phyloP scores from a whole-genome alignment of 345 rosid genomes.

The Gossypium thurberi region DNA sequence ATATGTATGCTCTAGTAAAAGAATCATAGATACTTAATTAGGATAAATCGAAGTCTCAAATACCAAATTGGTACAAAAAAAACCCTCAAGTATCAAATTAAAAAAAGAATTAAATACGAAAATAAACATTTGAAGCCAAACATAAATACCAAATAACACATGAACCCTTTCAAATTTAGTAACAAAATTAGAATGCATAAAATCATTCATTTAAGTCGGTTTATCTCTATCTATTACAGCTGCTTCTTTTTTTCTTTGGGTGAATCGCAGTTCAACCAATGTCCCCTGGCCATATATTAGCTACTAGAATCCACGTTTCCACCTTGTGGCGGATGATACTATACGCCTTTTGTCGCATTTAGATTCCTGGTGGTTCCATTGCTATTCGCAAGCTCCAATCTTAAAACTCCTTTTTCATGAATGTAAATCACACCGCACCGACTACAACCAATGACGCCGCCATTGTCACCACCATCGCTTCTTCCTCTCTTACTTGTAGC shows the following conservation, averaged over 20 bases:
- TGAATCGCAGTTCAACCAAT: background rate
- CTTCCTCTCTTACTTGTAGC: background rate
- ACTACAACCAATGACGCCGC: background rate
- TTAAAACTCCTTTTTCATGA: background rate
- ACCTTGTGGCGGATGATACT: background rate
- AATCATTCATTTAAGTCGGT: background rate
- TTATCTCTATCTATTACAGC: background rate
- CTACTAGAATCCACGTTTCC: background rate
- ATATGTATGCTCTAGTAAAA: too few species aligned
- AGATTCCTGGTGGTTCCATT: background rate
- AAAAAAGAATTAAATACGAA: too few species aligned
- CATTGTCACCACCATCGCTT: background rate
- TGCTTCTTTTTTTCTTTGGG: background rate
- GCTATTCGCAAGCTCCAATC: background rate
- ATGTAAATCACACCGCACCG: background rate
- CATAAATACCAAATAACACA: too few species aligned
- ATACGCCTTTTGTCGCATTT: background rate
- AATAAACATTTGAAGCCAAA: too few species aligned
- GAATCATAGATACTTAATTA: too few species aligned
- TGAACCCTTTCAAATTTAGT: too few species aligned
- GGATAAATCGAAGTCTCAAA: too few species aligned
- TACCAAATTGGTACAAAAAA: too few species aligned
- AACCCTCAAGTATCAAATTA: too few species aligned
- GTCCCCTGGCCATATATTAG: background rate
- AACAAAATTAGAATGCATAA: too few species aligned